Evolutionary conservation across 2,329 filamentous ascomycete species (phyloP).

Genomic region (Xylariaceae sp.): DNA sequence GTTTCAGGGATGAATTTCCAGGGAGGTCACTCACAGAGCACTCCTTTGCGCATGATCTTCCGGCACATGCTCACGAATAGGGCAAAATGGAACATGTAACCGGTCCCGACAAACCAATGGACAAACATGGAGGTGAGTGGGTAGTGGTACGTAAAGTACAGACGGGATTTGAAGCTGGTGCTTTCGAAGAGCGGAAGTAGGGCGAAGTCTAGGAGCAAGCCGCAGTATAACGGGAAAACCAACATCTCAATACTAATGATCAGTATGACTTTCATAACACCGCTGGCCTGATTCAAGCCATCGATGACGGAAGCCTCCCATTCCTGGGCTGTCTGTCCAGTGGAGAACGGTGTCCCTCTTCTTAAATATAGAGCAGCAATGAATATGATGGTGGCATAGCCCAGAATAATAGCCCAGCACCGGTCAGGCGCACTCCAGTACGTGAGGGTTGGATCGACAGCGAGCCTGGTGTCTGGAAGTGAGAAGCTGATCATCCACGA

Average conservation of each 20-base stretch:
- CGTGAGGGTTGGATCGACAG: slow-evolving; percentile 57
- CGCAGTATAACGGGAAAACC: slow-evolving; percentile 93
- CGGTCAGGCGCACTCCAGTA: slow-evolving; percentile 66
- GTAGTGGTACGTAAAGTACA: slow-evolving; percentile 73
- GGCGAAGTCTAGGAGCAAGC: slow-evolving; percentile 82
- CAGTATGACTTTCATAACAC: slow-evolving; percentile 94
- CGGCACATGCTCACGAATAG: slow-evolving; percentile 98
- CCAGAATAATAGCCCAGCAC: slow-evolving; percentile 71
- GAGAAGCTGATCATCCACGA: slow-evolving; percentile 60
- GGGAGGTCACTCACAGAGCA: slow-evolving; percentile 67
- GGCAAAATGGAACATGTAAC: slow-evolving; percentile 99
- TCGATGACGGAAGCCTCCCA: slow-evolving; percentile 80
- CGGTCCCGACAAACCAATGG: slow-evolving; percentile 98
- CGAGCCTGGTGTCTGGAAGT: slow-evolving; percentile 36
- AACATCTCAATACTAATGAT: slow-evolving; percentile 99
- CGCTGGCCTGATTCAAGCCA: slow-evolving; percentile 84
- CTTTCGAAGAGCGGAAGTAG: slow-evolving; percentile 85
- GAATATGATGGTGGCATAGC: slow-evolving; percentile 75
- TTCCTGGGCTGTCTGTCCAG: slow-evolving; percentile 52
- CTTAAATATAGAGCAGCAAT: slow-evolving; percentile 77
- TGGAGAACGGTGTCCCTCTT: slow-evolving; percentile 66
- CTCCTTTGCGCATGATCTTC: slow-evolving; percentile 92
- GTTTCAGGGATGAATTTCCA: neutral
- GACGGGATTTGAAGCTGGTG: slow-evolving; percentile 71
- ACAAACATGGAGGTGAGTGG: slow-evolving; percentile 92